These are phyloP conservation scores for Schwanniomyces sp. DNA, from an alignment of 805 yeast species.

Conservation along the genomic window DNA sequence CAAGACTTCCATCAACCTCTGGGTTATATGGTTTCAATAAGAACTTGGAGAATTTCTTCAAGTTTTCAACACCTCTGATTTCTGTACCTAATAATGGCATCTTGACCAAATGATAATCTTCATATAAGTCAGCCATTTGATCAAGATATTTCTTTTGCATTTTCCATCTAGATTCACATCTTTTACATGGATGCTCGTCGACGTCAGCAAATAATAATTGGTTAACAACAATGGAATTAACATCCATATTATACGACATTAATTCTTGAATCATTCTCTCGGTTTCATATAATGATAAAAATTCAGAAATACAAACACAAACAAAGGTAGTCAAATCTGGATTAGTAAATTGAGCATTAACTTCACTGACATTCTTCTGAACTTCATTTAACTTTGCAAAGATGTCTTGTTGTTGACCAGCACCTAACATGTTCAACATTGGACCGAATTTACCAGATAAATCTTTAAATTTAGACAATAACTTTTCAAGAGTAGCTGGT, in stretches of 20 bases:
- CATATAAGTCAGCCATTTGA: constrained; percentile 94
- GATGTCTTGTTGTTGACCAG: constrained; percentile 67
- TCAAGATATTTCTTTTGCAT: constrained; percentile 95
- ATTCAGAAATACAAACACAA: constrained; percentile 97
- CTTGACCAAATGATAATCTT: constrained; percentile 93
- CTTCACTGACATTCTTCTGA: constrained; percentile 79
- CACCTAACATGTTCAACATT: constrained; percentile 74
- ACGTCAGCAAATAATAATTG: constrained; percentile 87
- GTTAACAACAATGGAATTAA: constrained; percentile 92
- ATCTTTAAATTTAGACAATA: constrained; percentile 84
- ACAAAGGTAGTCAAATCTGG: constrained; percentile 95
- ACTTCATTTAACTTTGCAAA: constrained; percentile 76
- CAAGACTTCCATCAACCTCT: constrained; percentile 50
- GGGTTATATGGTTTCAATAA: constrained; percentile 78
- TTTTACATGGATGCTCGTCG: constrained; percentile 72
- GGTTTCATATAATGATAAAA: constrained; percentile 92
- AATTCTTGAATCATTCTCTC: constrained; percentile 97
- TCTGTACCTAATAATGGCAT: constrained; percentile 95
- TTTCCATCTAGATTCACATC: constrained; percentile 90
- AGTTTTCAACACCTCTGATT: constrained; percentile 87
- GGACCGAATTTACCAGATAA: constrained; percentile 89
- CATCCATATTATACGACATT: constrained; percentile 93
- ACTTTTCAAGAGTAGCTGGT: constrained; percentile 87
- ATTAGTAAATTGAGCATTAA: constrained; percentile 91
- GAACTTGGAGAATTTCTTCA: constrained; percentile 80